Evolutionary conservation across 2,329 filamentous ascomycete species (phyloP).

Genomic region (Curvularia hawaiiensis): DNA sequence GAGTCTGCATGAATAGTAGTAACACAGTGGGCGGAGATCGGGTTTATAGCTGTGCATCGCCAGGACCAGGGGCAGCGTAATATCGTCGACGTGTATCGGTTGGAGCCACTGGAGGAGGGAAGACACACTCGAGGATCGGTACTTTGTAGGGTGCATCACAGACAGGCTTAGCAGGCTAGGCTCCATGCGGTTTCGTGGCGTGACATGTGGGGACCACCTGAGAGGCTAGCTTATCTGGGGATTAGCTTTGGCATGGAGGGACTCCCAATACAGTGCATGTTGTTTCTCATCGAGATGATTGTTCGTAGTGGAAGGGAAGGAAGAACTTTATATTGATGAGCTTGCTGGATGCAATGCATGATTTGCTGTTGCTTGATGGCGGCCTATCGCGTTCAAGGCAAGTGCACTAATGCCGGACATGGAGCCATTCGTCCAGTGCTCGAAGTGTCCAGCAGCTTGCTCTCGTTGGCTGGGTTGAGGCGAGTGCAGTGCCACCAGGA

Average conservation of each 20-base stretch:
- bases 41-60: conserved; percentile 6
- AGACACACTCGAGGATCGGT: conserved; percentile 10
- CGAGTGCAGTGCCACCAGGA: conserved; percentile 36
- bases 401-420: conserved; percentile 39
- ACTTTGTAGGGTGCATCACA: conserved; percentile 8
- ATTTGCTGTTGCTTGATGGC: conserved; percentile 1
- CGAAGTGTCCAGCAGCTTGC: conserved; percentile 25
- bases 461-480: conserved; percentile 19
- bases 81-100: neutral
- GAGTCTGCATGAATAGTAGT: neutral
- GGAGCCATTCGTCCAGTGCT: conserved; percentile 25
- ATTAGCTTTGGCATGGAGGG: neutral
- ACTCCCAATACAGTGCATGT: neutral
- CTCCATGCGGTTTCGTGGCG: neutral
- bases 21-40: conserved; percentile 3
- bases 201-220: neutral
- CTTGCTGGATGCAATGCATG: neutral
- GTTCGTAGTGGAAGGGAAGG: neutral
- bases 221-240: neutral
- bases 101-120: conserved; percentile 3
- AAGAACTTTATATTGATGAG: neutral
- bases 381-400: conserved; percentile 28
- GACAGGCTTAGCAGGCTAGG: neutral
- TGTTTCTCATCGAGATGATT: neutral
- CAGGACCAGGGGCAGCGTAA: neutral